Base-by-base conservation (phyloP, 495 filamentous ascomycete species). In the Podospora tetraspora region DNA sequence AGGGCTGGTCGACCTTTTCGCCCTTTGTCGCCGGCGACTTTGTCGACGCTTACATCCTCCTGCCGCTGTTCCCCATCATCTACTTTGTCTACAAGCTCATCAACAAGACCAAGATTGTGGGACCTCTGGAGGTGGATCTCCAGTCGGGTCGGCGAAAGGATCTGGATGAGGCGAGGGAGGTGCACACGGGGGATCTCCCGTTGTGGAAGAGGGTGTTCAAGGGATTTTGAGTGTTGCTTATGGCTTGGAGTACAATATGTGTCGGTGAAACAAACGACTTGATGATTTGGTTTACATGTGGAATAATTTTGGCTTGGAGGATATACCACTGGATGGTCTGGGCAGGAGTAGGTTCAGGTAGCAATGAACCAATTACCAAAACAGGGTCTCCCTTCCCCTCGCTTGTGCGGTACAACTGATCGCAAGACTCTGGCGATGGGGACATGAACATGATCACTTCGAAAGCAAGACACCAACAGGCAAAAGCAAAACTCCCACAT, bases 21-120 rank as follows among this genome's bases (percentile, higher is more conserved):
- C 88, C 88, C 0, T 91, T 87, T 66, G 82, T 82, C 56, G 83
- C 82, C 2, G 83, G 82, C 3, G 80, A 82, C 24, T 90, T 92
- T 71, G 86, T 92, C 13, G 84, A 89, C 62, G 87, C 85, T 24
- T 92, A 92, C 72, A 87, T 92, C 67, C 74, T 91, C 7, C 70
- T 92, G 22, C 88, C 88, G 3, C 81, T 92, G 0, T 92, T 90
- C 69, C 79, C 80, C 10, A 66, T 90, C 8, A 86, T 91, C 61
- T 86, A 83, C 61, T 27, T 85, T 2, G 82, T 74, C 0, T 90
- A 85, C 66, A 91, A 90, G 72, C 62, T 89, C 8, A 79, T 80
- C 71, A 82, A 85, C 68, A 88, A 86, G 72, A 90, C 88, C 0
- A 79, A 78, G 56, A 71, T 84, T 70, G 83, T 86, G 61, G 72